Evolutionary conservation across 1,139 yeast species (phyloP), one percentile per base, ranked within the genome.

Genomic region (Suhomyces atakaporum): DNA sequence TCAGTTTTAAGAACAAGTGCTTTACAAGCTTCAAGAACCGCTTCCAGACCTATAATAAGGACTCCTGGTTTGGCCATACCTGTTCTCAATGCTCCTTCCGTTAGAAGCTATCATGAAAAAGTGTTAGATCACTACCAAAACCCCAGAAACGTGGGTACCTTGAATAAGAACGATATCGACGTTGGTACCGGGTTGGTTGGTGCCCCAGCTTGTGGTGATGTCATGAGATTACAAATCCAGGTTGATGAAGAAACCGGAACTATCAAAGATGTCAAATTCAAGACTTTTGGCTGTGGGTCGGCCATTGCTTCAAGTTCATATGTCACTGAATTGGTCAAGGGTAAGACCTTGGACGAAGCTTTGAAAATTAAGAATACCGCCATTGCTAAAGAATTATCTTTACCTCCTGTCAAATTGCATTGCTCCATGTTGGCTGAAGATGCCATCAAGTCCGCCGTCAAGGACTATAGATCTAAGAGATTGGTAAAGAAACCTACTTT

Each of bases 151-250:
- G 98, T 92, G 29, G 98, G 98, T 13, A 77, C 96, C 6, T 67
- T 92, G 63, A 88, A 89, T 64, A 89, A 90, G 66, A 75, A 73
- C 45, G 78, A 80, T 43, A 55, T 64, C 16, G 78, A 81, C 49
- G 97, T 92, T n/a, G 98, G 98, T 29, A 92, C 98, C 2, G 98
- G 98, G 2, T 76, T 92, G 29, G 98, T 92, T 13, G 92, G 98
- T 37, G 98, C 98, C 0, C 98, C 98, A 39, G 98, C 98, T 1
- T 92, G 98, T 70, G 98, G 98, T 42, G 98, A 92, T 69, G 98
- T 92, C 35, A 92, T 92, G 97, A 84, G 95, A 66, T 76, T 92
- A 49, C 98, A 92, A 63, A 92, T 92, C 55, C 81, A 90, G 58
- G 98, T 92, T 12, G 83, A 83, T 51, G 97, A 89, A 52, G 82